Base-by-base conservation (phyloP, 192 early-diverging fungal species). In the Linnemannia hyalina region DNA sequence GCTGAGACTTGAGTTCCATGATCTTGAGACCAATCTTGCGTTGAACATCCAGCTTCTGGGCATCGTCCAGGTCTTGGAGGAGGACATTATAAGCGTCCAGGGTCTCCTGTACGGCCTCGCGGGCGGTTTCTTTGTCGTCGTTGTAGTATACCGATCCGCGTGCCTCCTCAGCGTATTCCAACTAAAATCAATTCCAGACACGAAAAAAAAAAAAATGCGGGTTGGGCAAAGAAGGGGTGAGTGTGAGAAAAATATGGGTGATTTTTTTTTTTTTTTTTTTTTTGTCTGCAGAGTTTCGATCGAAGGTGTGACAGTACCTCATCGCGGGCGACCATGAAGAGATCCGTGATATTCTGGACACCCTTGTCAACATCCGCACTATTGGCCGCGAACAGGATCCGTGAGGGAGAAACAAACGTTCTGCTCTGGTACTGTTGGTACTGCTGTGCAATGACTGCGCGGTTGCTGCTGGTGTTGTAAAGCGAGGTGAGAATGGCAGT, bases 131-230 rank as follows among this genome's bases (percentile, higher is more conserved):
- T 44, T 86, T 82, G 74, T 89, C 88, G 26, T 86, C 88, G 35
- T 85, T 87, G 71, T 89, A 89, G 40, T 89, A 89, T 3, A 86
- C 84, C 6, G 88, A 83, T 80, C 88, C 88, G 65, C 88, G 84
- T 4, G 88, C 84, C 41, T 89, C 88, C 42, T 89, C 88, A 74
- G 88, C 88, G 73, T 87, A 89, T 15, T 86, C 84, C 44, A 86
- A 65, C 84, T 86, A 70, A 70, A 1, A 46, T 22, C 35, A 15
- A 18, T 49, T 40, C 75, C 29, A 32, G n/a, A 63, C 13, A 5
- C n/a, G 15, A 41, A 8, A 32, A 23, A 54, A 32, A 63, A 60
- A 18, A 72, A 76, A 23, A 35, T 35, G 1, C 1, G 35, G 35
- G n/a, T n/a, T n/a, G 74, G 32, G 70, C 22, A 54, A 32, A 63